These are phyloP conservation scores for Komagataella ulmi DNA, from an alignment of 805 yeast genomes.

Conservation along the genomic window DNA sequence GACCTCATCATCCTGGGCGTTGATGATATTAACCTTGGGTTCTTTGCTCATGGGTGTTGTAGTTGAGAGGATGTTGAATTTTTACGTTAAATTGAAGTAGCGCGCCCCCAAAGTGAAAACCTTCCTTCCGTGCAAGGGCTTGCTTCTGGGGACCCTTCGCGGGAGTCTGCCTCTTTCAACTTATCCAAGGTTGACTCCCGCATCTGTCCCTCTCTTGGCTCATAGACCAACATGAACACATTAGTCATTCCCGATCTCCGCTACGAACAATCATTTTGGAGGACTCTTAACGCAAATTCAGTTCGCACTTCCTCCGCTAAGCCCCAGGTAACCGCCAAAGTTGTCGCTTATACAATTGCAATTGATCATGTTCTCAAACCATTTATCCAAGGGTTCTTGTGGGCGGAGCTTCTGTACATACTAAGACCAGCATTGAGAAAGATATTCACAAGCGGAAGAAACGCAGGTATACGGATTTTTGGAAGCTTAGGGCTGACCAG, in stretches of 20 bases:
- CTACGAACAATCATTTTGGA: conserved; percentile 47
- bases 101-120: conserved; percentile 4
- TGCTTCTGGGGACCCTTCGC: neutral
- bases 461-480: conserved; percentile 9
- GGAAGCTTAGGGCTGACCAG: conserved; percentile 1
- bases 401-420: conserved; percentile 22
- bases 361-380: conserved; percentile 46
- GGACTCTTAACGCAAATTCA: conserved; percentile 18
- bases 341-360: conserved; percentile 31
- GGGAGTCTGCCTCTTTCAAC: neutral
- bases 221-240: neutral
- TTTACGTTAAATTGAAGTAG: neutral
- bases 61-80: neutral
- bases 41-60: conserved; percentile 22
- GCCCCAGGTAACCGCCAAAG: conserved; percentile 28
- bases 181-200: neutral
- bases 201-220: neutral
- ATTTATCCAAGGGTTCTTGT: conserved; percentile 38
- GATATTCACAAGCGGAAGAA: conserved; percentile 11
- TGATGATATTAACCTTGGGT: conserved; percentile 82
- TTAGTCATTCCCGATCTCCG: conserved; percentile 46
- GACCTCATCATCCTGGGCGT: conserved; percentile 74
- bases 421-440: conserved; percentile 21
- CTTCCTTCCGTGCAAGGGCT: neutral
- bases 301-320: conserved; percentile 13